Base-by-base conservation (phyloP, 1,139 yeast species). In the Blastobotrys buckinghamii region DNA sequence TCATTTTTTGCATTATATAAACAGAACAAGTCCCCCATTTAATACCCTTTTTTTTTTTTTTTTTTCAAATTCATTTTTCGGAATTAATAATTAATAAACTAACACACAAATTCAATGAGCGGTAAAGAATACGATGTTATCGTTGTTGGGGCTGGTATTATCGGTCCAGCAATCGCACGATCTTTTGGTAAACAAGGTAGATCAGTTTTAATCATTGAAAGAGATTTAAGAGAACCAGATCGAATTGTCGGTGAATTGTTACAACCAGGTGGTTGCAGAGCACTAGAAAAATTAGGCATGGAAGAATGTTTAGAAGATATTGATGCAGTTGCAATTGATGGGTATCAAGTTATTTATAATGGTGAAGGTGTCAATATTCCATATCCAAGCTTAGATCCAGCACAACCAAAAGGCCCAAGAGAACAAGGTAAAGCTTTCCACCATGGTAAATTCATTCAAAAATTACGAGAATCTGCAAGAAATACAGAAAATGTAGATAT, bases 181-280 rank as follows among this genome's bases (percentile, higher is more conserved):
- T 89, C 88, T 2, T 70, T 92, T 51, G 97, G 96, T 1, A 77
- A 94, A 59, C 95, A 87, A 62, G 97, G 97, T 36, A 75, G 96
- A 59, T 74, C 76, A 47, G 92, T 84, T 17, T 63, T 72, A 13
- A 56, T 72, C 13, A 58, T 72, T 26, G 99, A 92, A 66, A 77
- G 97, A 56, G 96, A 88, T 64, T 84, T 96, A 85, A 67, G 79
- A 24, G 85, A 81, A 65, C 98, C 98, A 1, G 97, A 92, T 66
- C 77, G 98, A 58, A 92, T 92, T 51, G 98, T 92, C 36, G 99
- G 99, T 39, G 99, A 92, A 66, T 75, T 92, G 60, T 76, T 92
- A 76, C 99, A 92, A 67, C 99, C 99, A 4, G 92, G 89, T 26
- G 98, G 98, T 13, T 72, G 90, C 34, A 79, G 84, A 62, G 94